phyloP scores from a whole-genome alignment of 75 land plant species.

The Pinus taeda region DNA sequence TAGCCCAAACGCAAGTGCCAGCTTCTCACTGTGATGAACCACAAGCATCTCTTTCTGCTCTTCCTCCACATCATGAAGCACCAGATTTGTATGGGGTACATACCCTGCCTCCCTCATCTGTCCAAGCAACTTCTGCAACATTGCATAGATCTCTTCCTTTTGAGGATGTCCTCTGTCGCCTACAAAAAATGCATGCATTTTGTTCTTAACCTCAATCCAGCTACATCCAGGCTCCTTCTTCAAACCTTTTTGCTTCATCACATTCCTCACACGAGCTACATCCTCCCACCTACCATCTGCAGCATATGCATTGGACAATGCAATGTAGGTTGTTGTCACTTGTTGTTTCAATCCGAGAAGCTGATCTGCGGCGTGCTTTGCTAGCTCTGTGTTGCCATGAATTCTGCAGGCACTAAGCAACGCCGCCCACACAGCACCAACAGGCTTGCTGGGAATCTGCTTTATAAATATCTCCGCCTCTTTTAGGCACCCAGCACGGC shows the following conservation, averaged over 20 bases:
- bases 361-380: constrained; percentile 10
- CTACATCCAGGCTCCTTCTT: constrained; percentile 17
- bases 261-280: not conserved
- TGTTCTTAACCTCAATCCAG: constrained; percentile 21
- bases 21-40: constrained; percentile 7
- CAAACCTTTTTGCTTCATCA: constrained; percentile 11
- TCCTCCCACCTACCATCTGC: constrained; percentile 1
- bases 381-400: constrained; percentile 8
- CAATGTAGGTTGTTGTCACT: constrained; percentile 6
- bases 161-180: constrained; percentile 16
- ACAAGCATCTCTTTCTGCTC: not conserved
- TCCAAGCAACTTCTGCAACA: constrained; percentile 25
- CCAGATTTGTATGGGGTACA: constrained; percentile 15
- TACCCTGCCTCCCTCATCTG: constrained; percentile 54
- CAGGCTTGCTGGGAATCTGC: constrained; percentile 2
- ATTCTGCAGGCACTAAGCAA: constrained; percentile 15
- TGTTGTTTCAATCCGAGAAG: constrained; percentile 3
- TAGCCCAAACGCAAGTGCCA: not conserved
- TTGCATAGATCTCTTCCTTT: constrained; percentile 6
- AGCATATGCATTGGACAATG: constrained; percentile 14
- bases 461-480: constrained; percentile 5
- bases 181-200: constrained; percentile 5
- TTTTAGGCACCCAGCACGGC: constrained; percentile 16
- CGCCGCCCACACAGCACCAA: constrained; percentile 17
- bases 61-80: constrained; percentile 18